phyloP scores from a whole-genome alignment of 768 basidiomycete species.

The Phaeotremella skinneri region DNA sequence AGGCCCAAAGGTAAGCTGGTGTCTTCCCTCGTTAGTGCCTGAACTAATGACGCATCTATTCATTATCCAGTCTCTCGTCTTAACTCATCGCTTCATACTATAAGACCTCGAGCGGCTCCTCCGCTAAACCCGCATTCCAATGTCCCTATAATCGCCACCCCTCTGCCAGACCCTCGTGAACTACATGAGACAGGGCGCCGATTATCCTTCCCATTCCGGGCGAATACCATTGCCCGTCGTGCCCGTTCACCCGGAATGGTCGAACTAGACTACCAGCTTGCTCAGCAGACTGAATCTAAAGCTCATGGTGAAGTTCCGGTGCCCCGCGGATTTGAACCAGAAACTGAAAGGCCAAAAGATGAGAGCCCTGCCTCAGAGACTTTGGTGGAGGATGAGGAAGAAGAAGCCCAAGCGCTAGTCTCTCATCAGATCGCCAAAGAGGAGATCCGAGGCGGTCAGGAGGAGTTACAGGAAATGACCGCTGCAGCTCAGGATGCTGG shows the following conservation, averaged over 20 bases:
- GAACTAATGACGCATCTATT: neutral
- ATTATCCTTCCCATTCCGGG: constrained; percentile 43
- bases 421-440: constrained; percentile 28
- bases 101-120: constrained; percentile 28
- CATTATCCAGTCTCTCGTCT: constrained; percentile 37
- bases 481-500: constrained; percentile 15
- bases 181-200: neutral
- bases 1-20: constrained; percentile 2
- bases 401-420: constrained; percentile 11
- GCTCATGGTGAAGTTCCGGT: constrained; percentile 13
- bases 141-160: neutral
- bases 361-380: neutral
- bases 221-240: constrained; percentile 41
- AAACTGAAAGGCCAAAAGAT: neutral
- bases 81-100: constrained; percentile 42
- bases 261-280: constrained; percentile 39
- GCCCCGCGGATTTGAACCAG: constrained; percentile 5
- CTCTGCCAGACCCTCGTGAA: constrained; percentile 1
- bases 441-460: constrained; percentile 23
- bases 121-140: constrained; percentile 5
- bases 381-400: constrained; percentile 3
- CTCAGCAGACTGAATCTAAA: constrained; percentile 7
- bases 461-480: constrained; percentile 33
- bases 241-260: constrained; percentile 30
- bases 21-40: neutral